Base-by-base conservation (phyloP, 345 rosid genomes). In the Salix suchowensis region DNA sequence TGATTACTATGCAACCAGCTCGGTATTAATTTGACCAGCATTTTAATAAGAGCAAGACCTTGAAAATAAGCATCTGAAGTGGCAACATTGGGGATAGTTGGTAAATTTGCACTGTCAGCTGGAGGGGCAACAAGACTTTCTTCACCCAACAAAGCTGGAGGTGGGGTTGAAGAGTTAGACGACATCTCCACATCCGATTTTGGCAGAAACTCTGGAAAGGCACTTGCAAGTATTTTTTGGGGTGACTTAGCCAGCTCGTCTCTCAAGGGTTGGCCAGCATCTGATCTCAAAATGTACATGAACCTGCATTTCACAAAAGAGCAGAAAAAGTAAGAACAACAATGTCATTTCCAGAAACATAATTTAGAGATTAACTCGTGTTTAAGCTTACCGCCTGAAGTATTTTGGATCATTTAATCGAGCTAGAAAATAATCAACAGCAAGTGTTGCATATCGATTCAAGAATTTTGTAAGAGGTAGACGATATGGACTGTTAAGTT, bases 401-500 rank as follows among this genome's bases (percentile, higher is more conserved):
- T 91, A 96, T 82, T 91, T 92, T 67, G 96, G 98, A 73, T 92
- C 97, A 78, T 90, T 92, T 78, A 93, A 84, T 78, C 95, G 91
- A 80, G 92, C 87, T 68, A 96, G 99, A 85, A 96, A 96, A 86
- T 93, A 96, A 82, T 96, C 98, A 85, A 93, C 97, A 80, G 98
- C 93, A 42, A 89, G 93, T 39, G 88, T 60, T n/a, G 98, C 91
- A 88, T 93, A 91, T 85, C 97, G 93, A 77, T 96, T 96, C 72
- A 96, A 84, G 80, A 91, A 96, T 84, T 92, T 93, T 67, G 98
- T 91, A 52, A 96, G 92, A 10, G 99, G 99, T 78, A 88, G 92
- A 55, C 98, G 99, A 81, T 96, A 96, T 75, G 99, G 99, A 85
- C 99, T 96, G 85, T 96, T 96, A 75, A 93, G 92, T 84, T 91